Percentiles rank a stretch among this genome's conserved stretches.
phyloP scores from a whole-genome alignment of 1,284 basidiomycete species.

The Pseudozyma thailandica region DNA sequence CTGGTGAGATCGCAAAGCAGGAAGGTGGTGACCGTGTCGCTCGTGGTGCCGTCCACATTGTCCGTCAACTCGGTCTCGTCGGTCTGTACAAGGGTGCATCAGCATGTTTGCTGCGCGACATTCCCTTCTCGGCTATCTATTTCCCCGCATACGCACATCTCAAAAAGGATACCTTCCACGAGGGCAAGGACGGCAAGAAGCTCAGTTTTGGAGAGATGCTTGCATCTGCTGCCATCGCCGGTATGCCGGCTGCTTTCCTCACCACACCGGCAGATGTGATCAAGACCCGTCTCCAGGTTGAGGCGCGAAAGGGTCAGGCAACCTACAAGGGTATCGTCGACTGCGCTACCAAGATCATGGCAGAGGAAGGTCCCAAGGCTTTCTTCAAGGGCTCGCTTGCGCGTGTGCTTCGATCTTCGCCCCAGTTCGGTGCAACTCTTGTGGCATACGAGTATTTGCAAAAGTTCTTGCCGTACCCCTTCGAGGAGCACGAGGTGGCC shows the following conservation, averaged over 20 bases:
- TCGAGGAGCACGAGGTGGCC: conserved; percentile 44
- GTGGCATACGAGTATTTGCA: conserved; percentile 83
- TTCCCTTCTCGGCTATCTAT: conserved; percentile 78
- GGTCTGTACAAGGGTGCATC: conserved; percentile 91
- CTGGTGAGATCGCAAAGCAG: conserved; percentile 87
- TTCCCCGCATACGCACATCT: conserved; percentile 73
- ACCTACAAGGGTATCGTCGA: conserved; percentile 90
- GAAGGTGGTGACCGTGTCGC: conserved; percentile 78
- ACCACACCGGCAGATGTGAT: conserved; percentile 81
- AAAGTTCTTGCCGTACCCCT: conserved; percentile 51
- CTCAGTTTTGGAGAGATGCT: conserved; percentile 91
- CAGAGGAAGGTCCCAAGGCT: conserved; percentile 85
- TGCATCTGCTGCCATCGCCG: conserved; percentile 79
- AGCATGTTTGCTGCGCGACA: conserved; percentile 86
- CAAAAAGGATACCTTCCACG: conserved; percentile 92
- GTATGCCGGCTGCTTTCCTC: conserved; percentile 84
- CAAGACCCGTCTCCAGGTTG: conserved; percentile 98
- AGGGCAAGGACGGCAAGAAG: conserved; percentile 94
- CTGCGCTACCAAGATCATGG: conserved; percentile 85
- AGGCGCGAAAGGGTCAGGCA: conserved; percentile 89
- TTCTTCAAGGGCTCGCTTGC: conserved; percentile 96
- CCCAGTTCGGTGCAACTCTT: conserved; percentile 86
- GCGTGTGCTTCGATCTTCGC: conserved; percentile 80
- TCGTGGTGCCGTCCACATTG: conserved; percentile 89
- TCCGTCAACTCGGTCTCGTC: conserved; percentile 88